These are phyloP conservation scores for Fistulifera solaris DNA, from an alignment of 108 stramenopile species.

Conservation along the genomic window DNA sequence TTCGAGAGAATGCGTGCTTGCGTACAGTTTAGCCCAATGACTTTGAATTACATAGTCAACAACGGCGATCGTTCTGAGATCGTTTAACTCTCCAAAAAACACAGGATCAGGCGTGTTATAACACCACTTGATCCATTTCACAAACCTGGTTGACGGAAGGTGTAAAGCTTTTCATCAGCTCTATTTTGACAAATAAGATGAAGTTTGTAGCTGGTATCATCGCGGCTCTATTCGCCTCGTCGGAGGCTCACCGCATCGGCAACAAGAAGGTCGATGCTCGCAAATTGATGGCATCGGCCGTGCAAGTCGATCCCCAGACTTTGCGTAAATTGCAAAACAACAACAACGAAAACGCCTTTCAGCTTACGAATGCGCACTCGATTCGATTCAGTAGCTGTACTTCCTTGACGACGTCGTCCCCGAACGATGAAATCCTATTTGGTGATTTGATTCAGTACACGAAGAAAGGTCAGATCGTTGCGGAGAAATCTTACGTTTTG, in stretches of 20 bases:
- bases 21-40: no score
- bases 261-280: background rate
- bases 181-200: background rate
- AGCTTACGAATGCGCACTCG: constrained; percentile 1
- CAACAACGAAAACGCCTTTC: background rate
- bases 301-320: background rate
- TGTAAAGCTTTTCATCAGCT: no score
- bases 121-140: no score
- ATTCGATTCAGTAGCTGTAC: background rate
- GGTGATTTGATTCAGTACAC: constrained; percentile 23
- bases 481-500: constrained; percentile 28
- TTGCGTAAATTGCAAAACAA: background rate
- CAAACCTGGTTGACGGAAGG: no score
- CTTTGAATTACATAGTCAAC: no score
- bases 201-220: constrained; percentile 9
- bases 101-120: no score
- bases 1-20: no score
- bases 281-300: background rate
- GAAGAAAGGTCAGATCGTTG: constrained; percentile 14
- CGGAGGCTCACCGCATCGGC: background rate
- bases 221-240: background rate
- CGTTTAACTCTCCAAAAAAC: no score
- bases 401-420: background rate
- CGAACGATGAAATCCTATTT: constrained; percentile 19
- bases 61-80: no score